Evolutionary conservation across 306 rosid genomes (phyloP), one percentile per base, ranked within the genome.

Genomic region (Lotus japonicus): DNA sequence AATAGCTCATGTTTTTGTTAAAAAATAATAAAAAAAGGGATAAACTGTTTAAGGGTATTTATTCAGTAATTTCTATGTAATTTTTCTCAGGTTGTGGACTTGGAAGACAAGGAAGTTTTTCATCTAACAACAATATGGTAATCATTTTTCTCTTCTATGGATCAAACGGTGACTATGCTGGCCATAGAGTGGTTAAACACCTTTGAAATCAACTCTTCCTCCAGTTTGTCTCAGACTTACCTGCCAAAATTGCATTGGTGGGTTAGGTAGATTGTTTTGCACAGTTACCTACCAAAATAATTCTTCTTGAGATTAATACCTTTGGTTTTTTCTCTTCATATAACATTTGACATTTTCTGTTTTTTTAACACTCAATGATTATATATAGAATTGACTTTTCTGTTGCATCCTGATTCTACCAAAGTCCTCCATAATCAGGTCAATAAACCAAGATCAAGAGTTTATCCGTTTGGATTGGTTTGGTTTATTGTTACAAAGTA

Each of bases 21-120:
- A 21, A 41, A 11, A 21, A 3, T 10, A 53, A 53, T 10, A 26
- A 33, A 11, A 23, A 3, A 58, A 38, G 44, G 15, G 64, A 66
- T 55, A 36, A 38, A 26, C 31, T 28, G 38, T 35, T 33, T 36
- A 15, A 42, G 13, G 45, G 28, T 4, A 60, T 28, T 35, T 9
- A 5, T 64, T 9, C 61, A 45, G n/a, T 18, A 28, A 58, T 52
- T 15, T 8, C 1, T 44, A 31, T 44, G 46, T 36, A 41, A 59
- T 48, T 43, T 53, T 69, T 65, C 57, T 49, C 74, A 57, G 83
- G 83, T 61, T 70, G 60, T 21, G 17, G 61, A n/a, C n/a, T n/a
- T n/a, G n/a, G n/a, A n/a, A n/a, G n/a, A n/a, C n/a, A n/a, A 36
- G 65, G 56, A 61, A 57, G 66, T 39, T 62, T 49, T 11, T 57